A percentile compares a stretch with the other conserved stretches of the same genome.
phyloP scores from a whole-genome alignment of 805 yeast genomes.

The Zygosaccharomyces kombuchaensis region DNA sequence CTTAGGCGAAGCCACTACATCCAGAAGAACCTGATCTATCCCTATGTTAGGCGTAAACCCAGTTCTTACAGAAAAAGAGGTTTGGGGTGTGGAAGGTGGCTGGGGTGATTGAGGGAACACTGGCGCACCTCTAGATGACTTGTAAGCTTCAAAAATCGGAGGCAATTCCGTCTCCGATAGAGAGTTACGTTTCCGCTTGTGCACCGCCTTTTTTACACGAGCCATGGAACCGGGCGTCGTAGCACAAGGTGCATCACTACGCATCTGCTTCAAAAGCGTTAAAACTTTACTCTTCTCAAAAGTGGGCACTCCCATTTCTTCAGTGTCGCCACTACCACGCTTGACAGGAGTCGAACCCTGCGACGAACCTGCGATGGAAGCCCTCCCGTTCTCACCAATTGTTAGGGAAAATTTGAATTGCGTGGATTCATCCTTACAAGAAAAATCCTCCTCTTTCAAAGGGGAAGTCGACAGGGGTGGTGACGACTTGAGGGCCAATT shows the following conservation, averaged over 20 bases:
- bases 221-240: background rate
- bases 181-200: slow-evolving; percentile 5
- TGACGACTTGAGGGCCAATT: slow-evolving; percentile 15
- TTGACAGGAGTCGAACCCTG: slow-evolving; percentile 2
- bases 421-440: background rate
- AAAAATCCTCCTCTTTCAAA: slow-evolving; percentile 5
- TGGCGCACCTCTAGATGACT: slow-evolving; percentile 9
- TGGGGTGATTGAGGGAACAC: slow-evolving; percentile 16
- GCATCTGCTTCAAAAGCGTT: slow-evolving; percentile 30
- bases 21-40: slow-evolving; percentile 24
- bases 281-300: slow-evolving; percentile 28
- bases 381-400: slow-evolving; percentile 34
- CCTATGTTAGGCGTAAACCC: slow-evolving; percentile 27
- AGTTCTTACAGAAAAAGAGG: slow-evolving; percentile 22
- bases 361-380: slow-evolving; percentile 26
- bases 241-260: slow-evolving; percentile 12
- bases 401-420: slow-evolving; percentile 27
- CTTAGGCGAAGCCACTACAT: slow-evolving; percentile 16
- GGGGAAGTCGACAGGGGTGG: slow-evolving; percentile 17
- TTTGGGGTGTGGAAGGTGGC: slow-evolving; percentile 28
- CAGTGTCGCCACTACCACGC: background rate
- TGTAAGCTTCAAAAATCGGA: slow-evolving; percentile 3
- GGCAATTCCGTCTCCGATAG: background rate
- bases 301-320: slow-evolving; percentile 4
- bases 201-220: slow-evolving; percentile 2